A percentile compares a stretch with the other conserved stretches of the same genome.
Conservation (phyloP, 495 filamentous ascomycete species). For the Bombardia bombarda region DNA sequence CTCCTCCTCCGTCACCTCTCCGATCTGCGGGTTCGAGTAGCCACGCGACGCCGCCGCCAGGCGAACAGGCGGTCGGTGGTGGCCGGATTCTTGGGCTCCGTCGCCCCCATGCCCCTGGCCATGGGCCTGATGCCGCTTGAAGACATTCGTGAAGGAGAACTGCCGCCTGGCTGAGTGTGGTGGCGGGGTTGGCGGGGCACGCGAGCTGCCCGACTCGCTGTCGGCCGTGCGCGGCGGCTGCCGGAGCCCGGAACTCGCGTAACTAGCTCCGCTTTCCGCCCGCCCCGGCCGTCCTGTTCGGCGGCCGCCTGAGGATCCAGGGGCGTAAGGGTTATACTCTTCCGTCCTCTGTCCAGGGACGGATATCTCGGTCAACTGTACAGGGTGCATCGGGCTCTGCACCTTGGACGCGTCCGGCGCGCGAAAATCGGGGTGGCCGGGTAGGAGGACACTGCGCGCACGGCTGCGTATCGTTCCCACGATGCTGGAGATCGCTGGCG, state of each 20-base stretch:
- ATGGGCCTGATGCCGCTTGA: slow-evolving; percentile 42
- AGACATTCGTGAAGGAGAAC: slow-evolving; percentile 86
- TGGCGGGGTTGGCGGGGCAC: slow-evolving; percentile 41
- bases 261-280: slow-evolving; percentile 25
- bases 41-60: slow-evolving; percentile 42
- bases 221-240: slow-evolving; percentile 19
- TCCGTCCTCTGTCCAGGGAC: slow-evolving; percentile 44
- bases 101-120: slow-evolving; percentile 23
- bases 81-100: slow-evolving; percentile 19
- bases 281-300: slow-evolving; percentile 25
- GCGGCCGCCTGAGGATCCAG: slow-evolving; percentile 13
- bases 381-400: slow-evolving; percentile 47
- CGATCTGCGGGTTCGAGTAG: slow-evolving; percentile 36
- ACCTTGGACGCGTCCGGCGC: slow-evolving; percentile 16
- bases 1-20: slow-evolving; percentile 77
- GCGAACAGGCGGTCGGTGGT: slow-evolving; percentile 28
- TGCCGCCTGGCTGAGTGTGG: slow-evolving; percentile 58
- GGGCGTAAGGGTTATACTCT: slow-evolving; percentile 25
- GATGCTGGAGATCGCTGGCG: slow-evolving; percentile 47
- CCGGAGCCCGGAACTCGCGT: slow-evolving; percentile 29
- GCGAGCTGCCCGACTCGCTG: slow-evolving; percentile 27
- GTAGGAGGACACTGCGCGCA: slow-evolving; percentile 41
- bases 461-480: slow-evolving; percentile 52
- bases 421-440: slow-evolving; percentile 33
- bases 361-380: slow-evolving; percentile 52